phyloP scores from a whole-genome alignment of 495 filamentous ascomycete genomes.

The Parachaetomium inaequale region DNA sequence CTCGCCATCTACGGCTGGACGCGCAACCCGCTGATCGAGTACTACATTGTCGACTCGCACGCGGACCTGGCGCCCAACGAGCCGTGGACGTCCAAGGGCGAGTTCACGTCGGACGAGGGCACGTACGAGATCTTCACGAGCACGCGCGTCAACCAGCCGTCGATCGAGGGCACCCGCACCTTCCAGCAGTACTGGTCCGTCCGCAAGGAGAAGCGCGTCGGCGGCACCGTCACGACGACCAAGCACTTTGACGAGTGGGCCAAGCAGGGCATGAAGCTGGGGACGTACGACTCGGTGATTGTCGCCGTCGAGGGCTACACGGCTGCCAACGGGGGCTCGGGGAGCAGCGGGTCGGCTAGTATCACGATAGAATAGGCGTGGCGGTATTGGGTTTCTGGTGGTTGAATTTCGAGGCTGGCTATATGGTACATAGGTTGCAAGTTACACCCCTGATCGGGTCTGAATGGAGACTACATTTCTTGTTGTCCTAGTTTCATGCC shows the following conservation, averaged over 20 bases:
- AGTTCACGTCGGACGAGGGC: conserved; percentile 52
- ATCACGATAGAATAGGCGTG: conserved; percentile 15
- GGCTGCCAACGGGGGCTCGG: conserved; percentile 10
- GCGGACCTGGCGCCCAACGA: conserved; percentile 53
- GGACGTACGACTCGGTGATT: conserved; percentile 54
- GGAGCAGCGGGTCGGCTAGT: conserved; percentile 19
- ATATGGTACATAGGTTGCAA: too few relatives aligned
- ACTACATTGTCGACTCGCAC: conserved; percentile 62
- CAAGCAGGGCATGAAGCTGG: conserved; percentile 45
- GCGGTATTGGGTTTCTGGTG: too few relatives aligned
- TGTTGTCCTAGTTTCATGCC: too few relatives aligned
- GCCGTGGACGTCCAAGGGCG: conserved; percentile 50
- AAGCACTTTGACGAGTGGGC: conserved; percentile 61
- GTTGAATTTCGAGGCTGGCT: too few relatives aligned
- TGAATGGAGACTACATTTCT: too few relatives aligned
- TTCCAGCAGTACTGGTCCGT: conserved; percentile 65
- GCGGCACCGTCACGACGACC: conserved; percentile 46
- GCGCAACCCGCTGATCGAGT: conserved; percentile 58
- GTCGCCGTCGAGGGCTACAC: conserved; percentile 58
- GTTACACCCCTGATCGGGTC: too few relatives aligned
- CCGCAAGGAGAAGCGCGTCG: conserved; percentile 50
- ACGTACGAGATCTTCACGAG: conserved; percentile 56
- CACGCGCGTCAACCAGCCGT: conserved; percentile 54
- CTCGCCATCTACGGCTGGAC: conserved; percentile 65
- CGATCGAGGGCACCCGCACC: conserved; percentile 56